phyloP scores from a whole-genome alignment of 768 basidiomycete species.

The Hygrocybe punicea region DNA sequence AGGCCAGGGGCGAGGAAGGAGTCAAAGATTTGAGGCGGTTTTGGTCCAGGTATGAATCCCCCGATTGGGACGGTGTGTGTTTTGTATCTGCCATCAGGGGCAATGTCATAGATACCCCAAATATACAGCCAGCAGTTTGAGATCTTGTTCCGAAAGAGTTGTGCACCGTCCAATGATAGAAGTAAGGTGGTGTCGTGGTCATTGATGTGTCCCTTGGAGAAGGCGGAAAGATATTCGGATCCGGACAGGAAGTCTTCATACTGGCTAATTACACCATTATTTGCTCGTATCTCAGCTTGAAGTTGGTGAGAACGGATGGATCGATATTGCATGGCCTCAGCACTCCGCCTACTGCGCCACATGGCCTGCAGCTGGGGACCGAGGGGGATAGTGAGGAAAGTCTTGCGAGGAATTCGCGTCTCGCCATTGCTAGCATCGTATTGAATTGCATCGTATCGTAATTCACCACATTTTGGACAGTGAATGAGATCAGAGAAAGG shows the following conservation, averaged over 20 bases:
- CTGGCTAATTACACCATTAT: conserved; percentile 8
- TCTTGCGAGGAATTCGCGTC: conserved; percentile 19
- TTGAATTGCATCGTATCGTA: no score
- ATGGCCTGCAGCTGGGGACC: conserved; percentile 43
- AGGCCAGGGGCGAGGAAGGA: no score
- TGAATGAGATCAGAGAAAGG: no score
- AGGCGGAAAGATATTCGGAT: conserved; percentile 23
- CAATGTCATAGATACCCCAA: conserved; percentile 35
- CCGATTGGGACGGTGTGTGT: conserved; percentile 33
- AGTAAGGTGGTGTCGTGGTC: conserved; percentile 31
- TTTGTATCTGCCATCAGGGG: conserved; percentile 30
- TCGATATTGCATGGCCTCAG: conserved; percentile 29
- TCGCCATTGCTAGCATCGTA: no score
- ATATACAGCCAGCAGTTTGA: conserved; percentile 37
- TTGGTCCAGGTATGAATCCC: conserved; percentile 35
- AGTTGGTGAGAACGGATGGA: conserved; percentile 18
- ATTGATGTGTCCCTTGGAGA: conserved; percentile 19
- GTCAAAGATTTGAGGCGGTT: conserved; percentile 35
- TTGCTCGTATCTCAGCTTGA: conserved; percentile 11
- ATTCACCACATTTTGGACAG: no score
- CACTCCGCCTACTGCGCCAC: conserved; percentile 18
- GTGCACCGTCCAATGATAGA: conserved; percentile 39
- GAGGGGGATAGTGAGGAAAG: no score
- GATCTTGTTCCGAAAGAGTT: conserved; percentile 37
- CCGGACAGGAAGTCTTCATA: no score